A percentile compares a stretch with the other conserved stretches of the same genome.
phyloP scores from a whole-genome alignment of 371 early-diverging fungal genomes.

The Haplosporangium sp. region DNA sequence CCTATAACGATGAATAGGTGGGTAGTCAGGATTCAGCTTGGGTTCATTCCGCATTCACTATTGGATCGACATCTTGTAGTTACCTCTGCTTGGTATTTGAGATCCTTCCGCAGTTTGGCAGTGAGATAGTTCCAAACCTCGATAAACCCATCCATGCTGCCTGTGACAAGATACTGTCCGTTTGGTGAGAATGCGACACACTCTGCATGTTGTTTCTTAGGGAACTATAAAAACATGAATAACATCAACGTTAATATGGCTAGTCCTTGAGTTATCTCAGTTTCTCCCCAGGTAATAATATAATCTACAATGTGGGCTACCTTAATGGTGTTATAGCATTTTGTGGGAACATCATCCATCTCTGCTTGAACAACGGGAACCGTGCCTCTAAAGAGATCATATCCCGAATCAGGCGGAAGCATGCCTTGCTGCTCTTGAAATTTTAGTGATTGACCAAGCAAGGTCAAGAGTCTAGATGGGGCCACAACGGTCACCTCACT shows the following conservation, averaged over 20 bases:
- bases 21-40: background rate
- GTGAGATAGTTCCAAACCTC: conserved; percentile 94
- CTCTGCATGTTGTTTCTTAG: conserved; percentile 87
- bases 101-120: conserved; percentile 88
- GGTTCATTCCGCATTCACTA: background rate
- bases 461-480: conserved; percentile 80
- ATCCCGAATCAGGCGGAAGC: conserved; percentile 70
- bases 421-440: conserved; percentile 89
- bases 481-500: conserved; percentile 82
- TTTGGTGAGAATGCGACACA: conserved; percentile 82
- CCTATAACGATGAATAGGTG: conserved; percentile 58
- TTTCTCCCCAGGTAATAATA: too few relatives aligned
- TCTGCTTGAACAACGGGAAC: conserved; percentile 68
- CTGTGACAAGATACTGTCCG: conserved; percentile 88
- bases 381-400: conserved; percentile 81
- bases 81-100: conserved; percentile 90
- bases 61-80: conserved; percentile 1
- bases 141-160: conserved; percentile 92
- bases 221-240: conserved; percentile 67
- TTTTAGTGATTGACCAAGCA: conserved; percentile 86
- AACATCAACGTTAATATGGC: background rate
- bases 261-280: too few relatives aligned
- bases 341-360: conserved; percentile 77
- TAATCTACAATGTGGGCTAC: conserved; percentile 47
- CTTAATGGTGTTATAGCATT: conserved; percentile 79